A percentile compares a stretch with the other conserved stretches of the same genome.
These are phyloP conservation scores for Gossypium arboreum DNA, from an alignment of 345 rosid species.

Conservation along the genomic window DNA sequence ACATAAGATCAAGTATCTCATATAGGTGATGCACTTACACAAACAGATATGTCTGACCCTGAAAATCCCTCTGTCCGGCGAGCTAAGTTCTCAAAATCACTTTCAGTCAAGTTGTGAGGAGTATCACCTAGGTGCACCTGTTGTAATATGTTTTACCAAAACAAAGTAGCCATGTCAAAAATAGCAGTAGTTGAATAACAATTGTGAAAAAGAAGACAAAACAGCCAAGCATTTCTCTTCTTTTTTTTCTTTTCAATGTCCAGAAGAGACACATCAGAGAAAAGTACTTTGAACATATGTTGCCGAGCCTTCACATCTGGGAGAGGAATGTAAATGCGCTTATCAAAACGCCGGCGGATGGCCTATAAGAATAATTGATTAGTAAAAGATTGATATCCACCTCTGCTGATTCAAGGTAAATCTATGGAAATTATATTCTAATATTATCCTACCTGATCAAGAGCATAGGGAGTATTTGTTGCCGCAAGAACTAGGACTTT, in stretches of 20 bases:
- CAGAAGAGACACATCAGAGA: not conserved
- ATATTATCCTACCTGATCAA: conserved; percentile 54
- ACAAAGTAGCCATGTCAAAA: conserved; percentile 1
- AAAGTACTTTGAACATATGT: conserved; percentile 68
- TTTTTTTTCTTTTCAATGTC: not conserved
- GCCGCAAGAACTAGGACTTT: conserved; percentile 87
- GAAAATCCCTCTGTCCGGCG: conserved; percentile 69
- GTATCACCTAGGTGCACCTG: conserved; percentile 87
- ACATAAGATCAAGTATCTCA: not conserved
- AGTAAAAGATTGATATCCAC: conserved; percentile 15
- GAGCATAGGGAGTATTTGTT: conserved; percentile 80
- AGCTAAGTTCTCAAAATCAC: conserved; percentile 67
- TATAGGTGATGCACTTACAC: conserved; percentile 46
- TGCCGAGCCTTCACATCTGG: conserved; percentile 77
- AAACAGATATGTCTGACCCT: conserved; percentile 77
- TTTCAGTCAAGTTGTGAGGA: conserved; percentile 65
- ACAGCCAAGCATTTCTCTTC: not conserved
- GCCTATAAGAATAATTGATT: conserved; percentile 45
- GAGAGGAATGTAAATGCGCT: conserved; percentile 80
- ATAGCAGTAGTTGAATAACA: not conserved
- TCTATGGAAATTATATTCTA: conserved; percentile 5
- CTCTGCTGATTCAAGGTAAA: conserved; percentile 11
- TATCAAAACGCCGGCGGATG: conserved; percentile 76
- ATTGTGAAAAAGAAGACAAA: not conserved
- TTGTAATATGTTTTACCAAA: conserved; percentile 15